Conservation (phyloP, 1,284 basidiomycete genomes). For the Cronartium quercuum region DNA sequence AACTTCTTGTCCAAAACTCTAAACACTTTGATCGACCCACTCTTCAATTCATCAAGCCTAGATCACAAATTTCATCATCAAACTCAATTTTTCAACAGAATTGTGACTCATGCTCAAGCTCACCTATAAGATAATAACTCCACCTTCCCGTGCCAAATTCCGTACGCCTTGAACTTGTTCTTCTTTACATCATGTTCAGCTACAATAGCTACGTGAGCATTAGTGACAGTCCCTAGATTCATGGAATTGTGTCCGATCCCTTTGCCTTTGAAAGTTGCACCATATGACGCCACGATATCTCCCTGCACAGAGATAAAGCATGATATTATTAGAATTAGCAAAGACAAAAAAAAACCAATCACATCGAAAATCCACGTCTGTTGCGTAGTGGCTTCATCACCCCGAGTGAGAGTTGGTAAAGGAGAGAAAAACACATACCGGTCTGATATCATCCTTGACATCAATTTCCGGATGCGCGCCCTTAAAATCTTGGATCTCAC, state of each 20-base stretch:
- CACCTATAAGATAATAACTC: slow-evolving; percentile 35
- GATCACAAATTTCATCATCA: background rate
- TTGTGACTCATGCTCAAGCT: background rate
- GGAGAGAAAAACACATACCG: slow-evolving; percentile 1
- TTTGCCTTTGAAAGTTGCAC: slow-evolving; percentile 32
- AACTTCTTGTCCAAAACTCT: slow-evolving; percentile 33
- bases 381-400: background rate
- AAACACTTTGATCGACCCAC: slow-evolving; percentile 24
- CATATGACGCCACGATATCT: slow-evolving; percentile 32
- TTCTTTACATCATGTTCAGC: slow-evolving; percentile 34
- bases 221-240: slow-evolving; percentile 15
- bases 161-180: slow-evolving; percentile 33
- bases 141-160: slow-evolving; percentile 27
- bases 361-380: background rate
- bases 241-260: slow-evolving; percentile 33
- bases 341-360: background rate
- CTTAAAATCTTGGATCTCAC: slow-evolving; percentile 28
- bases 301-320: background rate
- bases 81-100: background rate
- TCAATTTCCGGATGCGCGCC: slow-evolving; percentile 27
- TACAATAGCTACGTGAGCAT: slow-evolving; percentile 17
- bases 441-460: slow-evolving; percentile 31
- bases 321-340: background rate
- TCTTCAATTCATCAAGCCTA: slow-evolving; percentile 33
- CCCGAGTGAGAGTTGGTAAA: background rate